Conservation (phyloP, 2,329 filamentous ascomycete species). For the Aspergillus novofumigatus region DNA sequence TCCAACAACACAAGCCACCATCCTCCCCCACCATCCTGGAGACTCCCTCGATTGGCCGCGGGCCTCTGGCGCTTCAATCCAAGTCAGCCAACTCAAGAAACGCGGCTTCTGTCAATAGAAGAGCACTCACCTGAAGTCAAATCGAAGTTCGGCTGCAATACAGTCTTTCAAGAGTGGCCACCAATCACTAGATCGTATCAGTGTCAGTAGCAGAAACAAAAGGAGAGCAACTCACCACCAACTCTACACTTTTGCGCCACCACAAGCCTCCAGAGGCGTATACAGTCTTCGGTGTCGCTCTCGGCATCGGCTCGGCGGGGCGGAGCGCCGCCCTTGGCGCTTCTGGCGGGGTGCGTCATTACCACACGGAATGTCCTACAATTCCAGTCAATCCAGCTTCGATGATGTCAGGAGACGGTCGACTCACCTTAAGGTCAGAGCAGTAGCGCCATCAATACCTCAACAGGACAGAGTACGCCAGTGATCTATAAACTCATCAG, state of each 20-base stretch:
- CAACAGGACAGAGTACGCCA: constrained; percentile 14
- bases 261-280: background rate
- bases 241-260: constrained; percentile 7
- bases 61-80: background rate
- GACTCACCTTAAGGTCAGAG: constrained; percentile 9
- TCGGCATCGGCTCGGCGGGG: background rate
- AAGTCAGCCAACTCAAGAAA: background rate
- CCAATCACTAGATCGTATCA: background rate
- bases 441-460: constrained; percentile 13
- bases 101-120: background rate
- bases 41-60: background rate
- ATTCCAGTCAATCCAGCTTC: background rate
- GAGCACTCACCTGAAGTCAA: background rate
- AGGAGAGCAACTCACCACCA: constrained; percentile 7
- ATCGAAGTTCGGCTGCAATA: background rate
- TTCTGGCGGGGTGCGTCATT: constrained; percentile 12
- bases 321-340: constrained; percentile 1
- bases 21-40: background rate
- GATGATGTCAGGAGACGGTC: background rate
- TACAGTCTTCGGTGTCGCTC: background rate
- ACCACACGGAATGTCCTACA: constrained; percentile 8
- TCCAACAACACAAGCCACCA: background rate
- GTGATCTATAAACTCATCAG: constrained; percentile 15
- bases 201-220: background rate
- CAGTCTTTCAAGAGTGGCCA: background rate